Percentiles rank a stretch among this genome's conserved stretches.
Evolutionary conservation across 345 rosid species (phyloP).

Genomic region (Arabidopsis arenosa): DNA sequence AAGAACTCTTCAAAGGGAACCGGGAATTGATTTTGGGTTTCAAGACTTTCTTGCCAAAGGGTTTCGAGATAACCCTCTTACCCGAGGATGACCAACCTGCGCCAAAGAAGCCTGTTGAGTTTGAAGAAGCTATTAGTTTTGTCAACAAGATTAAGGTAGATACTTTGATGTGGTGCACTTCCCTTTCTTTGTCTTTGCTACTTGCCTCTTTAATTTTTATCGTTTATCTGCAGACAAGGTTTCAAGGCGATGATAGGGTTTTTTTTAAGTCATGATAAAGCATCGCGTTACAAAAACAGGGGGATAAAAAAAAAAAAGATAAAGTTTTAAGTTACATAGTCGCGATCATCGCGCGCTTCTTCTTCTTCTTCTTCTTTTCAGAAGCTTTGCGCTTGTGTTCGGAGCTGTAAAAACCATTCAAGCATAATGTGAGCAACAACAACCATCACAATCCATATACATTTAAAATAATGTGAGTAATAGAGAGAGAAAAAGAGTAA

Average conservation of each 20-base stretch:
- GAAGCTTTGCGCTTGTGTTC: no score
- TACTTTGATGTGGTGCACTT: background rate
- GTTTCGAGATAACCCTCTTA: slow-evolving; percentile 82
- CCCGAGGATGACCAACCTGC: slow-evolving; percentile 72
- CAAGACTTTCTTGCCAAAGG: slow-evolving; percentile 96
- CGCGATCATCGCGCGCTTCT: no score
- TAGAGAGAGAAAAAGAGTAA: no score
- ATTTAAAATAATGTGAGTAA: no score
- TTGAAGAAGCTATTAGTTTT: slow-evolving; percentile 94
- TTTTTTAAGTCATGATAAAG: no score
- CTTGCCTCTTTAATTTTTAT: slow-evolving; percentile 23
- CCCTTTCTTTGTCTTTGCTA: background rate
- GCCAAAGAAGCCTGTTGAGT: slow-evolving; percentile 92
- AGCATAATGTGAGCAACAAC: no score
- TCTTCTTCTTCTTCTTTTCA: no score
- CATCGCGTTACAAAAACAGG: no score
- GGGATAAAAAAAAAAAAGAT: no score
- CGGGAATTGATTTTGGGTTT: slow-evolving; percentile 88
- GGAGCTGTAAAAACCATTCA: no score
- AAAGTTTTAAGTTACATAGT: no score
- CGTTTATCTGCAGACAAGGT: slow-evolving; percentile 69
- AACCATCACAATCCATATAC: no score
- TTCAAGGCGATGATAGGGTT: slow-evolving; percentile 95
- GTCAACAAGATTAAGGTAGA: slow-evolving; percentile 93
- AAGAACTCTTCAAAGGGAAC: slow-evolving; percentile 91